These are phyloP conservation scores for Gossypium turneri DNA, from an alignment of 345 rosid genomes.

Conservation along the genomic window DNA sequence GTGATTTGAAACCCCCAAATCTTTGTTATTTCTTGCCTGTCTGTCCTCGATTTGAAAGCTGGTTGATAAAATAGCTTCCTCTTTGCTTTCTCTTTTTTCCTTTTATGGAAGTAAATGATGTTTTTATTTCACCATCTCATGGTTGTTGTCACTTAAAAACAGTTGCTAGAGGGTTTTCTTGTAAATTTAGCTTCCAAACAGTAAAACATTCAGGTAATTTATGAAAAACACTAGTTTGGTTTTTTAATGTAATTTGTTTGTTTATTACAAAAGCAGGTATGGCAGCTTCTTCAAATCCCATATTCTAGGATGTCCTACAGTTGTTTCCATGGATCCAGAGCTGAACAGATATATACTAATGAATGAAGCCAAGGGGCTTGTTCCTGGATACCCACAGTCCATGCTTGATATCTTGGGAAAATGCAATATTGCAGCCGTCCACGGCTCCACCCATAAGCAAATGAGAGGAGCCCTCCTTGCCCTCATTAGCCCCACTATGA, in stretches of 20 bases:
- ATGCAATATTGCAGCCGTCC: conserved; percentile 93
- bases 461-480: conserved; percentile 86
- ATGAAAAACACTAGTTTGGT: not conserved
- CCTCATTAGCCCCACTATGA: conserved; percentile 68
- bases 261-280: conserved; percentile 35
- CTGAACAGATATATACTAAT: conserved; percentile 72
- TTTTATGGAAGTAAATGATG: not conserved
- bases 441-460: conserved; percentile 71
- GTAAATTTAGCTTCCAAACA: conserved; percentile 19
- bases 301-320: conserved; percentile 84
- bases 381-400: conserved; percentile 94
- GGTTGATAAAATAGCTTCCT: not conserved
- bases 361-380: conserved; percentile 89
- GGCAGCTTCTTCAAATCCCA: conserved; percentile 93
- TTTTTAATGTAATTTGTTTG: conserved; percentile 1
- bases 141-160: conserved; percentile 8
- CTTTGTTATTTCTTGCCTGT: too few species aligned
- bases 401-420: conserved; percentile 88
- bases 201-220: not conserved
- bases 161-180: conserved; percentile 19
- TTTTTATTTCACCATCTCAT: not conserved
- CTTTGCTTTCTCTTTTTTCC: not conserved
- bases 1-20: conserved; percentile 16
- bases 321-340: conserved; percentile 96
- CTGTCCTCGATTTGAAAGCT: too few species aligned